Evolutionary conservation across 2,329 filamentous ascomycete species (phyloP).

Genomic region (Colletotrichum tamarilloi): DNA sequence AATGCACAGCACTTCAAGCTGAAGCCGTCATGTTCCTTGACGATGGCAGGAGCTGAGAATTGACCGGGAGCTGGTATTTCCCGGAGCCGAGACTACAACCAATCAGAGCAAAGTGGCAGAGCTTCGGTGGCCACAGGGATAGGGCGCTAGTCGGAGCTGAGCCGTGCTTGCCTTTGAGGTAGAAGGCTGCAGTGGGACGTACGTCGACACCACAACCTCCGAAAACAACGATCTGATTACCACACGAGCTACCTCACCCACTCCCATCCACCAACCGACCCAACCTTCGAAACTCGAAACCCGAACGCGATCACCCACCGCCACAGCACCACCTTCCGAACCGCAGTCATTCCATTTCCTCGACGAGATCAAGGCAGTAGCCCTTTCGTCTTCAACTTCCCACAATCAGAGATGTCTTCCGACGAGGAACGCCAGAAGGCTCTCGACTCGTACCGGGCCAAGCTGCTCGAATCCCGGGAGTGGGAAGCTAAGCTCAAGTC

Average conservation of each 20-base stretch:
- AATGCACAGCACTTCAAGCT: neutral
- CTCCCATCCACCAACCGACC: constrained; percentile 11
- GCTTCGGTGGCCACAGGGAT: constrained; percentile 27
- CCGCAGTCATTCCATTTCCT: neutral
- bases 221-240: constrained; percentile 35
- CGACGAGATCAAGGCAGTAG: neutral
- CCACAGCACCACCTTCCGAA: neutral
- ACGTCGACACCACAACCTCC: constrained; percentile 32
- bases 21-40: neutral
- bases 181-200: constrained; percentile 35
- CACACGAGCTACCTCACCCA: constrained; percentile 23
- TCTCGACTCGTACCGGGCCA: constrained; percentile 81
- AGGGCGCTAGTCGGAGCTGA: constrained; percentile 23
- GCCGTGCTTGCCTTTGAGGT: constrained; percentile 24
- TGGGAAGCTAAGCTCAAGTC: constrained; percentile 98
- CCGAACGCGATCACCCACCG: constrained; percentile 1
- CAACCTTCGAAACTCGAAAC: neutral
- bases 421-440: constrained; percentile 74
- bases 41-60: neutral
- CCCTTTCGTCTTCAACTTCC: neutral
- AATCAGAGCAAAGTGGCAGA: constrained; percentile 18
- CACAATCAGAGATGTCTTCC: constrained; percentile 55
- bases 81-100: neutral
- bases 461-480: constrained; percentile 93
- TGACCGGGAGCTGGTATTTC: neutral